These are phyloP conservation scores for Sclerotinia sclerotiorum DNA, from an alignment of 2,329 filamentous ascomycete genomes.

Conservation along the genomic window DNA sequence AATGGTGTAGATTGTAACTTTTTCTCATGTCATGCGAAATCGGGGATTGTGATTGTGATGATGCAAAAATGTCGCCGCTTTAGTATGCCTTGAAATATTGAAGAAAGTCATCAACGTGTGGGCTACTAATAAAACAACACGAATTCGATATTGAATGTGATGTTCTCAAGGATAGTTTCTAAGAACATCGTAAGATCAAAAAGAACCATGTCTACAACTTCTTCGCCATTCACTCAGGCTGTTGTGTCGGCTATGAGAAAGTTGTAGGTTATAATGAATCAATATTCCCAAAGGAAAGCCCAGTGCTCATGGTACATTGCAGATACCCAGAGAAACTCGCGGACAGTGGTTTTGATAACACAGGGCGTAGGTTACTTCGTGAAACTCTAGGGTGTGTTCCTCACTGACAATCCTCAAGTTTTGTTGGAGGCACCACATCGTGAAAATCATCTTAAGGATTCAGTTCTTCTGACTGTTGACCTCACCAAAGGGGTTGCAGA, in stretches of 20 bases:
- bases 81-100: background rate
- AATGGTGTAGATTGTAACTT: background rate
- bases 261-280: constrained; percentile 57
- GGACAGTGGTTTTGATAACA: constrained; percentile 92
- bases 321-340: constrained; percentile 89
- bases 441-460: constrained; percentile 58
- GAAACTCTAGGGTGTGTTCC: background rate
- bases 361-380: constrained; percentile 58
- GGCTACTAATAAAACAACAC: background rate
- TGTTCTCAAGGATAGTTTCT: constrained; percentile 29
- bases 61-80: constrained; percentile 26
- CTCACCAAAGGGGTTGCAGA: constrained; percentile 85
- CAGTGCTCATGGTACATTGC: constrained; percentile 16
- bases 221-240: constrained; percentile 54
- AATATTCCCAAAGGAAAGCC: background rate
- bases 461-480: constrained; percentile 82
- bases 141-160: constrained; percentile 24
- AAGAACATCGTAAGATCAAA: constrained; percentile 24
- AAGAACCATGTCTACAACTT: constrained; percentile 33
- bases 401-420: constrained; percentile 46
- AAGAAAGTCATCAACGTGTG: constrained; percentile 10
- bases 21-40: constrained; percentile 17
- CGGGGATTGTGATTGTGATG: constrained; percentile 6
- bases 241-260: constrained; percentile 78
- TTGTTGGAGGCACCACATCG: constrained; percentile 68